A percentile compares a stretch with the other conserved stretches of the same genome.
Evolutionary conservation across 257 asterid genomes (phyloP).

Genomic region (Ballota nigra): DNA sequence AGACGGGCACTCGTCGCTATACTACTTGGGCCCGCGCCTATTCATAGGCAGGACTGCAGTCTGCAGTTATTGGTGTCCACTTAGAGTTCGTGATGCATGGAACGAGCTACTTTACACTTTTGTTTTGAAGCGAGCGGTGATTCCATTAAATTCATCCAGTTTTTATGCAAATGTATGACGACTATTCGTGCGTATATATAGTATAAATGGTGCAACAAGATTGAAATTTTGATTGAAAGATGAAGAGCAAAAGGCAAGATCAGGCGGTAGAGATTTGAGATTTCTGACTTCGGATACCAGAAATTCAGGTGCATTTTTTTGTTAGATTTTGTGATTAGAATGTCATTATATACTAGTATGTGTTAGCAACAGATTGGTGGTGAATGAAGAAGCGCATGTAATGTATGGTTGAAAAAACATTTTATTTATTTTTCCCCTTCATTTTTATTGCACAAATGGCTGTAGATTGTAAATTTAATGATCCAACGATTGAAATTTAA

Average conservation of each 20-base stretch:
- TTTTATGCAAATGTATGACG: slow-evolving; percentile 30
- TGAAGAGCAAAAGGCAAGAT: too few species aligned
- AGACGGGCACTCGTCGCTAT: slow-evolving; percentile 88
- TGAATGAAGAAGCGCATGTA: slow-evolving; percentile 6
- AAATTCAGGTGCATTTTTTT: slow-evolving; percentile 19
- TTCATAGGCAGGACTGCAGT: slow-evolving; percentile 86
- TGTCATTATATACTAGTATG: slow-evolving; percentile 1
- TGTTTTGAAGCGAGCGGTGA: slow-evolving; percentile 46
- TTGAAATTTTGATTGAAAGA: slow-evolving; percentile 22
- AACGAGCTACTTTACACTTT: slow-evolving; percentile 75
- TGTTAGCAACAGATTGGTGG: too few species aligned
- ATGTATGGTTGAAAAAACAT: neutral
- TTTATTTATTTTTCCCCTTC: neutral
- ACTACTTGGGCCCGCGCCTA: slow-evolving; percentile 69
- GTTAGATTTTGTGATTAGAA: slow-evolving; percentile 15
- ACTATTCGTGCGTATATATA: slow-evolving; percentile 22
- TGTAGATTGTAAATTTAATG: slow-evolving; percentile 16
- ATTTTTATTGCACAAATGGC: slow-evolving; percentile 8
- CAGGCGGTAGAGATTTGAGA: slow-evolving; percentile 3
- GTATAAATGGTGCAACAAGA: slow-evolving; percentile 19
- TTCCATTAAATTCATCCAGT: slow-evolving; percentile 26
- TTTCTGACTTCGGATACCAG: too few species aligned
- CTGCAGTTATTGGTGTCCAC: slow-evolving; percentile 98
- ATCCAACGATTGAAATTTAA: slow-evolving; percentile 8
- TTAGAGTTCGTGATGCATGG: slow-evolving; percentile 91